These are phyloP conservation scores for Erythrobasidium yunnanense DNA, from an alignment of 768 basidiomycete genomes.

Conservation along the genomic window DNA sequence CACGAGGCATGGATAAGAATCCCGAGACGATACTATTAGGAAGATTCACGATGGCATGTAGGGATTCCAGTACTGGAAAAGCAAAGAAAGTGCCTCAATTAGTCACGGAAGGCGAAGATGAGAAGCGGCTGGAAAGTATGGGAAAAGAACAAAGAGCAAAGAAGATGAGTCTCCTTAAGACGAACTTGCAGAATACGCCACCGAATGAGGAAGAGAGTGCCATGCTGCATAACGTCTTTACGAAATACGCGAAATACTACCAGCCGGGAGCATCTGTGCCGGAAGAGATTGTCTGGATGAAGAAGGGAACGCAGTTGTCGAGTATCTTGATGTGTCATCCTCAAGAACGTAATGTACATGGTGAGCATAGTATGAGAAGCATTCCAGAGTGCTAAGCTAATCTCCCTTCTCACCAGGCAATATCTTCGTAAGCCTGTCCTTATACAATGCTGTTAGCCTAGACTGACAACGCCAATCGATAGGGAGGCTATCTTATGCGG, in stretches of 20 bases:
- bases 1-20: neutral
- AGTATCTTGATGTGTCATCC: constrained; percentile 24
- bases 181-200: neutral
- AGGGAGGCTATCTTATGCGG: constrained; percentile 35
- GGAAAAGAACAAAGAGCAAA: constrained; percentile 34
- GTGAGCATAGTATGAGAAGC: constrained; percentile 8
- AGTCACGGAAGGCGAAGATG: constrained; percentile 30
- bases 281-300: constrained; percentile 25
- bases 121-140: constrained; percentile 31
- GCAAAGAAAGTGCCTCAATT: constrained; percentile 30
- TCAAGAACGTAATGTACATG: constrained; percentile 23
- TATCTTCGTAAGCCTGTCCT: neutral
- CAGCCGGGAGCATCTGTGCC: constrained; percentile 6
- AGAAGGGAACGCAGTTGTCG: constrained; percentile 15
- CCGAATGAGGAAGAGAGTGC: constrained; percentile 19
- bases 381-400: neutral
- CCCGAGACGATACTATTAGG: constrained; percentile 33
- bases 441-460: neutral
- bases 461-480: constrained; percentile 28
- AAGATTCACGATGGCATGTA: constrained; percentile 37
- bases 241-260: neutral
- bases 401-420: neutral
- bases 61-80: constrained; percentile 28
- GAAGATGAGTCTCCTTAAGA: constrained; percentile 21
- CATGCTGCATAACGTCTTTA: constrained; percentile 21